Base-by-base conservation (phyloP, 1,284 basidiomycete genomes). In the Phenoliferia sp. region DNA sequence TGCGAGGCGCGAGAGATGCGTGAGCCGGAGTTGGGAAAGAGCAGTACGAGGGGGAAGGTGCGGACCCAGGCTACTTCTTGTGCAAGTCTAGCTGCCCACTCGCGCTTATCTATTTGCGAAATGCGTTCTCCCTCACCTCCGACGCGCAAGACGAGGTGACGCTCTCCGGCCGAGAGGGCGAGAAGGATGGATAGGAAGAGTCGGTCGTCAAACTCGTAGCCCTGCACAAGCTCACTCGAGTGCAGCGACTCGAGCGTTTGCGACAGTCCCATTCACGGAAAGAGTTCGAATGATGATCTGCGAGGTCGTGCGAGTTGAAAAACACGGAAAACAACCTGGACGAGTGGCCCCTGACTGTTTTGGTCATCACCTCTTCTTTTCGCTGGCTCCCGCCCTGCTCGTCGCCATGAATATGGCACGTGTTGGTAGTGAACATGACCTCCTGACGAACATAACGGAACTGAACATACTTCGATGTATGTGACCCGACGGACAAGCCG, bases 31-130 rank as follows among this genome's bases (percentile, higher is more conserved):
- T 50, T 28, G 56, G 19, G 10, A 29, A 29, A 22, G 36, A 26
- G n/a, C n/a, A n/a, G n/a, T n/a, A n/a, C n/a, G 12, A 44, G 39
- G 39, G 39, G 22, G 39, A 34, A 56, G 17, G 9, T 10, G 55
- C 65, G 48, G 9, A 67, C 62, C 66, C 66, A 67, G 3, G 50
- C 59, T 26, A 67, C 52, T 44, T 67, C 58, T 10, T 36, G 61
- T 4, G n/a, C 61, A 31, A 64, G 33, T 1, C 58, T 50, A 2
- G 29, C 22, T n/a, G 58, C 66, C 52, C 26, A 34, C 22, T 59
- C 62, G 12, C 32, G 26, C 4, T 44, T 39, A 29, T 67, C 58
- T 3, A 32, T 26, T 22, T 31, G 29, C 32, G 22, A 34, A 2
- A 32, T 7, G 1, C n/a, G 3, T 4, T n/a, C 16, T 7, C 16